Evolutionary conservation across 306 rosid genomes (phyloP), one percentile per base, ranked within the genome.

Genomic region (Acacia confusa): DNA sequence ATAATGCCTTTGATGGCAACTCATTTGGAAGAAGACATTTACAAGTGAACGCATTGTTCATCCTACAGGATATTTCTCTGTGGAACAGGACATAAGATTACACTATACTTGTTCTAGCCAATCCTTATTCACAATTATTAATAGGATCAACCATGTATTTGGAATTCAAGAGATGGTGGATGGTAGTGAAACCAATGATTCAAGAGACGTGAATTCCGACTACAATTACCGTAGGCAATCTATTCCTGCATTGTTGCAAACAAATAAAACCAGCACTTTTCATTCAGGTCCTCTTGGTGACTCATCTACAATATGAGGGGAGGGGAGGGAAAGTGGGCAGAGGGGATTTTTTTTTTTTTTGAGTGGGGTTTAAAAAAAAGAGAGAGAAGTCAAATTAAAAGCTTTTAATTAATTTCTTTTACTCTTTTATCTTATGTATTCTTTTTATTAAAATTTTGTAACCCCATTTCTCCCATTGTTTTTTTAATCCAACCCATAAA

Each of bases 1-100:
- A n/a, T n/a, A n/a, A n/a, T n/a, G n/a, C n/a, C n/a, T n/a, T n/a
- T n/a, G n/a, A n/a, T n/a, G n/a, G n/a, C 77, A 57, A 75, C 87
- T 91, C 85, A 20, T 88, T 9, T 87, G 75, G 75, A 96, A 86
- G 89, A 94, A 92, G 80, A 96, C 94, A 81, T 30, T 30, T 30
- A 30, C 34, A 4, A 30, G 34, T 30, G 34, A 30, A 30, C 34
- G 34, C 34, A 30, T 30, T 30, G 34, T 30, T 30, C 34, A 30
- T 30, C 87, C 79, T 96, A 79, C 81, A 90, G 82, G 90, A 90
- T 38, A 75, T 77, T 75, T 93, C 99, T 72, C 80, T 92, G 75
- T 96, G 99, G 99, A 91, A 87, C 89, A 84, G 88, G 86, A 92
- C 97, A 65, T 92, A 89, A 38, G 97, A 96, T 85, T 96, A 93